Evolutionary conservation across 805 yeast species (phyloP), one percentile per base, ranked within the genome.

Genomic region (Candida boleticola): DNA sequence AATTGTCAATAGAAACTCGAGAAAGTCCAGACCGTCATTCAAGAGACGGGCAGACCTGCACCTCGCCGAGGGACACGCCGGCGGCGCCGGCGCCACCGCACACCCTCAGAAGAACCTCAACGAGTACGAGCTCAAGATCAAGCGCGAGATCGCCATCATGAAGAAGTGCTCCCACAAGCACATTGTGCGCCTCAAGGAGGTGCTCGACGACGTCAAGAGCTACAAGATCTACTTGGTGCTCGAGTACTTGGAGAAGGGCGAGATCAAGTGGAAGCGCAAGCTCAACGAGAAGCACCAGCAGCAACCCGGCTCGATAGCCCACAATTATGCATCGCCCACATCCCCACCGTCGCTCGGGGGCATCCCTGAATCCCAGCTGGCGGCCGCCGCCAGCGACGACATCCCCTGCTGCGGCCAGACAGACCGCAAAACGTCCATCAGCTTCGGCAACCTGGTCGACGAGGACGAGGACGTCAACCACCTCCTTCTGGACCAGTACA

Each of bases 201-300:
- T 87, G 47, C 80, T 90, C 37, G 98, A 93, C 67, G 98, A 93
- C 61, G 70, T 76, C 22, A 76, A 75, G 46, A 83, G 93, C 41
- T 77, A 89, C 52, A 93, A 93, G 57, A 89, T 93, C 29, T 93
- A 90, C 58, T 60, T 93, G 53, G 95, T 93, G 9, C 69, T 93
- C 41, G 99, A 93, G 62, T 93, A 87, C 53, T 76, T 93, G 55
- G 89, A 87, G 48, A 80, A 79, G 48, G 99, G 99, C 30, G 99
- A 93, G 62, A 82, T 93, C 20, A 78, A 76, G 53, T 93, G 99
- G 98, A 70, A 70, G 44, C 52, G 65, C 33, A 52, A 49, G 36
- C 17, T 16, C 42, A 46, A 23, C 30, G 37, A 19, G 46, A 11
- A 14, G 10, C 32, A 21, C 34, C 31, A 22, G 41, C 40, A 20